Conservation (phyloP, 139 green algal species). For the Chlorella sp. region DNA sequence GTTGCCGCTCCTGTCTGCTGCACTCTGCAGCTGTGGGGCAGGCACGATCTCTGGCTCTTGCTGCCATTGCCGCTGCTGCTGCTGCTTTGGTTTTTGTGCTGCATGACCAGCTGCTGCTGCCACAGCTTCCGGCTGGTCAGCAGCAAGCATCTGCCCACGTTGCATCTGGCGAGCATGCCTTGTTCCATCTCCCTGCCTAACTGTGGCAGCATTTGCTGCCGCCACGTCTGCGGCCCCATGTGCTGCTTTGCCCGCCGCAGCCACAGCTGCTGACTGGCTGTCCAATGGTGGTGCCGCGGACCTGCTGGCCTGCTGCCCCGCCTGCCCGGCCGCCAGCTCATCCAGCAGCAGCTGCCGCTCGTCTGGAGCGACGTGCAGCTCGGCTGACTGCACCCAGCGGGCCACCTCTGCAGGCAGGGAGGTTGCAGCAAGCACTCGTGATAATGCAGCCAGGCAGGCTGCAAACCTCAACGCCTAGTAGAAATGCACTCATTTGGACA, state of each 20-base stretch:
- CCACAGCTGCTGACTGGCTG: too few species aligned
- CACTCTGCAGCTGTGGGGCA: not conserved
- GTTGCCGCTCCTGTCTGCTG: not conserved
- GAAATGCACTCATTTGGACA: too few species aligned
- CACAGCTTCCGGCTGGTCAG: not conserved
- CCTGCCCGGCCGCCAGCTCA: not conserved
- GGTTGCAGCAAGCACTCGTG: too few species aligned
- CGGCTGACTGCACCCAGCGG: slow-evolving; percentile 14
- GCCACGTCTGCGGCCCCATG: too few species aligned
- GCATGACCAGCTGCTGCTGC: not conserved
- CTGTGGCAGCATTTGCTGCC: too few species aligned
- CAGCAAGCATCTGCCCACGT: too few species aligned
- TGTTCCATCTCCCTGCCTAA: too few species aligned
- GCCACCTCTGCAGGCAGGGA: slow-evolving; percentile 8
- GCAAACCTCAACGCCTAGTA: too few species aligned
- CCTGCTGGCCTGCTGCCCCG: slow-evolving; percentile 1
- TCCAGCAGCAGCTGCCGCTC: slow-evolving; percentile 10
- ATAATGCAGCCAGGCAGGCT: too few species aligned
- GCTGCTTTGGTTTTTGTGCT: too few species aligned
- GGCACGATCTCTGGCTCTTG: slow-evolving; percentile 1
- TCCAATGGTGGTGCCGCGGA: not conserved
- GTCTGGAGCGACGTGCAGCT: not conserved
- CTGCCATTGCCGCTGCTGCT: not conserved
- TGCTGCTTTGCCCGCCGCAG: too few species aligned
- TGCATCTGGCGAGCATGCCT: too few species aligned